A percentile compares a stretch with the other conserved stretches of the same genome.
phyloP scores from a whole-genome alignment of 306 rosid species.

The Ochetophila trinervis region DNA sequence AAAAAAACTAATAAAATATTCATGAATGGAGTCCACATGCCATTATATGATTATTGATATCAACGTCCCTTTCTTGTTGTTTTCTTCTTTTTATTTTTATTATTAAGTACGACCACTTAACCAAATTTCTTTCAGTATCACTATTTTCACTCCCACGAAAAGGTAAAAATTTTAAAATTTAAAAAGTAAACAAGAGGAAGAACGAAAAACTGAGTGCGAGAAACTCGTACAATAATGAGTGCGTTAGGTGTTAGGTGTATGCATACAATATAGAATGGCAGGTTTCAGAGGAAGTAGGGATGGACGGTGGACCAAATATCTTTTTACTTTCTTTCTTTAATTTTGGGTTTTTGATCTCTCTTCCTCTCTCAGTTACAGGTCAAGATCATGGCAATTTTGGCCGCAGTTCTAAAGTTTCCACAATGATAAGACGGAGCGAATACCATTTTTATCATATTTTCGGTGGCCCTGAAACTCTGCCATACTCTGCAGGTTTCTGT shows the following conservation, averaged over 20 bases:
- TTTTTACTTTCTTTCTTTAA: neutral
- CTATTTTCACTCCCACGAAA: too few species aligned
- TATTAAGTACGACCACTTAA: too few species aligned
- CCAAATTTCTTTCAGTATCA: too few species aligned
- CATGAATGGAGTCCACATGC: too few species aligned
- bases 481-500: neutral
- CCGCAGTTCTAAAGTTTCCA: neutral
- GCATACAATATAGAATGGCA: conserved; percentile 1
- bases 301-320: conserved; percentile 17
- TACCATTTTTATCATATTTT: neutral
- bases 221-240: conserved; percentile 2
- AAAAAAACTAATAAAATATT: too few species aligned
- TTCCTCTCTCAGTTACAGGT: conserved; percentile 14
- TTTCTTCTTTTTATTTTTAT: too few species aligned
- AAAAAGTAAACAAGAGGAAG: neutral
- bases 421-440: conserved; percentile 20
- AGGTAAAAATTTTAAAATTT: neutral
- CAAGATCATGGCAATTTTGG: conserved; percentile 5
- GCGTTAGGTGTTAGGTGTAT: neutral
- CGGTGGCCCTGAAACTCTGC: conserved; percentile 13
- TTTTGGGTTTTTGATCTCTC: too few species aligned
- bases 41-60: too few species aligned
- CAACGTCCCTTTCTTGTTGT: too few species aligned
- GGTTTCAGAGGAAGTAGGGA: neutral
- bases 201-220: neutral